Evolutionary conservation across 345 rosid genomes (phyloP), one percentile per base, ranked within the genome.

Genomic region (Triadica sebifera): DNA sequence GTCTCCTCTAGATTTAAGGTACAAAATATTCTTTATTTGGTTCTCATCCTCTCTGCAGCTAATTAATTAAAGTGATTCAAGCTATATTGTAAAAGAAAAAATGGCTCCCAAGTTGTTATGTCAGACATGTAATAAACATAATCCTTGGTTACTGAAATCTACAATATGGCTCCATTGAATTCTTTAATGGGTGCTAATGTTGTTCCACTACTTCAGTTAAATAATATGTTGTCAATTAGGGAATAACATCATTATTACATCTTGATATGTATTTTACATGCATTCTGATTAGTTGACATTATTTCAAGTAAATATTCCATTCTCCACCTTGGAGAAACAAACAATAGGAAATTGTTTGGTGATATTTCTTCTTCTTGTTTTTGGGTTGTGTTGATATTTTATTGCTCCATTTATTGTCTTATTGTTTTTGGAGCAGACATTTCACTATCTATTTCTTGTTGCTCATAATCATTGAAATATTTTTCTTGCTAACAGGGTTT

Each of bases 1-100:
- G 99, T 95, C 65, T 81, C 99, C 65, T 80, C 88, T n/a, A 91
- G 99, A 86, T 95, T 95, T 85, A 95, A 95, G 96, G 99, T 80
- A 72, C 11, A 16, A 12, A 52, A 4, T 25, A 20, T 37, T n/a
- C 41, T 67, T 29, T 8, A 22, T 39, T 59, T 43, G 25, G 17
- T 37, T 29, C 8, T 20, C 25, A 51, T 17, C 5, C 12, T 57
- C 29, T 62, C 13, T 73, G 39, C 39, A 20, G 16, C n/a, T 15
- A 34, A n/a, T n/a, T 64, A 11, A 46, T 15, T 37, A 12, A 10
- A 46, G 25, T 51, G 16, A 34, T 3, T 17, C 22, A 51, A 38
- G 20, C 12, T 17, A 52, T 24, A 52, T 51, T 38, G 16, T 19
- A 5, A 43, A 16, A 24, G 61, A 15, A 62, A 50, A 73, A 52